These are phyloP conservation scores for Taiwanofungus camphoratus DNA, from an alignment of 1,284 basidiomycete genomes.

Conservation along the genomic window DNA sequence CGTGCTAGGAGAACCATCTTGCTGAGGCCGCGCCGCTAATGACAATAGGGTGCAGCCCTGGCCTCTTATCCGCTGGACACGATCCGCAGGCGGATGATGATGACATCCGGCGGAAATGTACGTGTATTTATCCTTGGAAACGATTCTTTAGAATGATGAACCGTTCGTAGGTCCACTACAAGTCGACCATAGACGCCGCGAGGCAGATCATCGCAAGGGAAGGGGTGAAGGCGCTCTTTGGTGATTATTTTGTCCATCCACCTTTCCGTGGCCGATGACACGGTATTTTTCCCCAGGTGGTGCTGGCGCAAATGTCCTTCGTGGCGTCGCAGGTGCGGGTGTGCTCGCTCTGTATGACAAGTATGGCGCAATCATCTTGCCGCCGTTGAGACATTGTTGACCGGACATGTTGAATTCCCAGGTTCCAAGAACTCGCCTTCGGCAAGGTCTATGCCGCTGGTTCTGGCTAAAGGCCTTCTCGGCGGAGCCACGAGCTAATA, in stretches of 20 bases:
- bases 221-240: slow-evolving; percentile 56
- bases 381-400: no score
- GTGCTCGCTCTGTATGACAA: slow-evolving; percentile 68
- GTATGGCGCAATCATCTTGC: slow-evolving; percentile 34
- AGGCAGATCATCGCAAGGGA: slow-evolving; percentile 55
- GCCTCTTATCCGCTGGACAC: slow-evolving; percentile 66
- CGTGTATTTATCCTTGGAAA: slow-evolving; percentile 1
- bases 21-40: background rate
- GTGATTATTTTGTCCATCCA: slow-evolving; percentile 3
- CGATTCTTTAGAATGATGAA: no score
- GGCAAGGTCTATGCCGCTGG: slow-evolving; percentile 37
- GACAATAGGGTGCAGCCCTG: slow-evolving; percentile 45
- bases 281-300: slow-evolving; percentile 26
- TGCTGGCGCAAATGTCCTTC: slow-evolving; percentile 55
- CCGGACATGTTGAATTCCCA: no score
- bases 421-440: slow-evolving; percentile 38
- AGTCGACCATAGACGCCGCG: slow-evolving; percentile 57
- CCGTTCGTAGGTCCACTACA: slow-evolving; percentile 28
- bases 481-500: no score
- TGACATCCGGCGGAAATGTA: slow-evolving; percentile 59
- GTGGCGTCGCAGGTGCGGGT: slow-evolving; percentile 70
- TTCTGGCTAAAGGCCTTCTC: slow-evolving; percentile 28
- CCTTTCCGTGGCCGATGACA: background rate
- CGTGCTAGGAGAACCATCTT: slow-evolving; percentile 3
- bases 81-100: slow-evolving; percentile 66